These are phyloP conservation scores for Ganoderma boninense DNA, from an alignment of 1,284 basidiomycete species.

Conservation along the genomic window DNA sequence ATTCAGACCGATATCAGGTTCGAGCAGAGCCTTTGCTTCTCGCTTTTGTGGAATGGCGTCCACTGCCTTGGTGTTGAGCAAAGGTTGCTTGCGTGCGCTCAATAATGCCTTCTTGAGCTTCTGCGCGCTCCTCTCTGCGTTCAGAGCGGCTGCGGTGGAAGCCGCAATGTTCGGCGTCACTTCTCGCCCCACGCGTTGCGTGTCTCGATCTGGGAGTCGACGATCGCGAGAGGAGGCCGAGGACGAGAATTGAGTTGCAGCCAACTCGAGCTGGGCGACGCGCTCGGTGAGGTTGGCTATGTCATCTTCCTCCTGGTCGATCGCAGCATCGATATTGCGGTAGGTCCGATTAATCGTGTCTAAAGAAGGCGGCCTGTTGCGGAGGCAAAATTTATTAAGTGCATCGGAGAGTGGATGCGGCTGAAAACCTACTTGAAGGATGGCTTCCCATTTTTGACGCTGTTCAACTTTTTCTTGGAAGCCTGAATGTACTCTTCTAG, in stretches of 20 bases:
- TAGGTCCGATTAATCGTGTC: slow-evolving; percentile 87
- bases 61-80: slow-evolving; percentile 66
- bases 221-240: slow-evolving; percentile 45
- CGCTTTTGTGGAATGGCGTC: slow-evolving; percentile 48
- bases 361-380: slow-evolving; percentile 75
- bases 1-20: slow-evolving; percentile 20
- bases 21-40: slow-evolving; percentile 21
- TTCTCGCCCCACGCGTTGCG: slow-evolving; percentile 47
- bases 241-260: slow-evolving; percentile 13
- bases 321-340: slow-evolving; percentile 80
- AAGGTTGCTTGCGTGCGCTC: slow-evolving; percentile 63
- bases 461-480: slow-evolving; percentile 74
- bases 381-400: slow-evolving; percentile 8
- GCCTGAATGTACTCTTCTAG: slow-evolving; percentile 77
- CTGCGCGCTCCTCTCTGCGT: slow-evolving; percentile 77
- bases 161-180: slow-evolving; percentile 67
- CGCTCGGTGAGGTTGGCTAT: slow-evolving; percentile 64
- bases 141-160: slow-evolving; percentile 79
- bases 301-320: slow-evolving; percentile 69
- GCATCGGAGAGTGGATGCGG: background rate
- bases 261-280: slow-evolving; percentile 60
- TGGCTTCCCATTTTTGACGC: slow-evolving; percentile 70
- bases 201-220: slow-evolving; percentile 42
- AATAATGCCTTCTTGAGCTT: slow-evolving; percentile 76
- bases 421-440: slow-evolving; percentile 59